phyloP scores from a whole-genome alignment of 495 filamentous ascomycete genomes.

The Aspergillus sclerotiicarbonarius region DNA sequence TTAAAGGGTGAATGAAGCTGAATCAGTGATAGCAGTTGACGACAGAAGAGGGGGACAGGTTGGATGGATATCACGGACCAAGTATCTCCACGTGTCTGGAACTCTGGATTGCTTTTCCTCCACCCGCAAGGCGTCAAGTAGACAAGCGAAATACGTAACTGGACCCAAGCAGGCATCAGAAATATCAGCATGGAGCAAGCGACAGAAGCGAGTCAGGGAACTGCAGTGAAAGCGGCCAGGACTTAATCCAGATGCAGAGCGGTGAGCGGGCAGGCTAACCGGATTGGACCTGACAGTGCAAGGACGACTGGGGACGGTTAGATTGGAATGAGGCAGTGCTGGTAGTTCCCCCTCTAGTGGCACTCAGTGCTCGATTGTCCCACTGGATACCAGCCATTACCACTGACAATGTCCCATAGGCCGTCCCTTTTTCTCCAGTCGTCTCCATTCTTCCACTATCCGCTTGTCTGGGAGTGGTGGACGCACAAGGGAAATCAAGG shows the following conservation, averaged over 20 bases:
- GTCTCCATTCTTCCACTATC: not conserved
- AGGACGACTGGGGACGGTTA: slow-evolving; percentile 14
- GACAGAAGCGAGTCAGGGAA: slow-evolving; percentile 4
- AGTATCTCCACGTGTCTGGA: slow-evolving; percentile 5
- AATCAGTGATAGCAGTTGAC: not conserved
- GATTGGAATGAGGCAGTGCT: slow-evolving; percentile 29
- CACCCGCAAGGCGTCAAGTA: not conserved
- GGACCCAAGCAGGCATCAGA: not conserved
- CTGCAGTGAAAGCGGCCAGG: not conserved
- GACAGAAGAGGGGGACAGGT: not conserved
- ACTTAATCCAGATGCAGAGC: slow-evolving; percentile 17
- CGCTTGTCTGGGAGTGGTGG: not conserved
- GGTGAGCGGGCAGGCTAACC: slow-evolving; percentile 21
- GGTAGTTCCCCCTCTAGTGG: slow-evolving; percentile 10
- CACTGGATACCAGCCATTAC: slow-evolving; percentile 8
- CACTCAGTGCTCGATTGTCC: slow-evolving; percentile 1
- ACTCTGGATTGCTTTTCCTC: not conserved
- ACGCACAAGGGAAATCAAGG: not conserved
- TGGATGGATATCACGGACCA: not conserved
- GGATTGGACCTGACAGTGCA: slow-evolving; percentile 15
- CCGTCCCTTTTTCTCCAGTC: not conserved
- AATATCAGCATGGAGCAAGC: not conserved
- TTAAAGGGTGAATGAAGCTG: not conserved
- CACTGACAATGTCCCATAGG: slow-evolving; percentile 9
- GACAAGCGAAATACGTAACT: not conserved